Percentiles rank a stretch among this genome's conserved stretches.
phyloP scores from a whole-genome alignment of 2,329 filamentous ascomycete species.

The Xylaria sp. region DNA sequence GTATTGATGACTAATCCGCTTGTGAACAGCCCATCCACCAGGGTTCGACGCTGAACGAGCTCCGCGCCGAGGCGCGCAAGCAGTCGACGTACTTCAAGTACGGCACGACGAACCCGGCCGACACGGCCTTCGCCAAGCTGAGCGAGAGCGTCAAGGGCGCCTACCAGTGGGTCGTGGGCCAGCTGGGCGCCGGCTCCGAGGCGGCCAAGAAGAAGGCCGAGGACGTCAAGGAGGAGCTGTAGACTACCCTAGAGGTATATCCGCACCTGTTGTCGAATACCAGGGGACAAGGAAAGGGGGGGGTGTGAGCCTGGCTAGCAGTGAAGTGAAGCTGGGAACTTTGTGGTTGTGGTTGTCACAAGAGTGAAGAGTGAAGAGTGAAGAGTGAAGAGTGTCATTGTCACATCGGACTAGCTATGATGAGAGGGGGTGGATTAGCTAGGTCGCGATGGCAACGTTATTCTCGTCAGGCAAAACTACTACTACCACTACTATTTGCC shows the following conservation, averaged over 20 bases:
- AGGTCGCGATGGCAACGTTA: too few relatives aligned
- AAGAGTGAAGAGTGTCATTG: too few relatives aligned
- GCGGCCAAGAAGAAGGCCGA: slow-evolving; percentile 52
- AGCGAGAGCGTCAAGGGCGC: slow-evolving; percentile 50
- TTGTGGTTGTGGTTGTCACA: too few relatives aligned
- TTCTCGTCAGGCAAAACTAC: too few relatives aligned
- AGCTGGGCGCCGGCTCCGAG: slow-evolving; percentile 52
- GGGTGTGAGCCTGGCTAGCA: too few relatives aligned
- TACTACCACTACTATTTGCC: too few relatives aligned
- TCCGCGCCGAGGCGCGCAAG: slow-evolving; percentile 71
- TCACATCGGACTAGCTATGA: too few relatives aligned
- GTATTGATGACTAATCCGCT: slow-evolving; percentile 25
- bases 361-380: too few relatives aligned
- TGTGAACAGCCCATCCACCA: slow-evolving; percentile 60
- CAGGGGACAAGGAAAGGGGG: too few relatives aligned
- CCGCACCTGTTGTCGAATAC: too few relatives aligned
- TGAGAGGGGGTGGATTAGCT: too few relatives aligned
- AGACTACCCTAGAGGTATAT: slow-evolving; percentile 28
- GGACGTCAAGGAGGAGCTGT: slow-evolving; percentile 54
- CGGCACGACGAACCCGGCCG: slow-evolving; percentile 67
- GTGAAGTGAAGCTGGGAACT: too few relatives aligned
- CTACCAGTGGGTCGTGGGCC: slow-evolving; percentile 55
- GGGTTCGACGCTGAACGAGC: slow-evolving; percentile 68
- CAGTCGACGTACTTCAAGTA: slow-evolving; percentile 78
- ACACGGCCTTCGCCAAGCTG: slow-evolving; percentile 68